phyloP scores from a whole-genome alignment of 495 filamentous ascomycete species.

The Copromyces sp. region DNA sequence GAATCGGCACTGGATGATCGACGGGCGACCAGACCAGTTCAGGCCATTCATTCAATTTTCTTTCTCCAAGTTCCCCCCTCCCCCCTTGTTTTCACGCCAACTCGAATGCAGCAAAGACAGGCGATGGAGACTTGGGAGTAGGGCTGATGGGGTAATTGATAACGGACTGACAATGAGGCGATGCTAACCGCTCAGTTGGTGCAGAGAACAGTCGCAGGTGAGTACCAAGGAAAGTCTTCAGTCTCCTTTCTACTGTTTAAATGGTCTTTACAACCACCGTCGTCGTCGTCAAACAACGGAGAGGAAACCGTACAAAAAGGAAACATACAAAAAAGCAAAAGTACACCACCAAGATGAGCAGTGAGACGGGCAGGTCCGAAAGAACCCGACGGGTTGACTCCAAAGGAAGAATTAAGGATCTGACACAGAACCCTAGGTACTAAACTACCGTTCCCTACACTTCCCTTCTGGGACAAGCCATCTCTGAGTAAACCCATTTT shows the following conservation, averaged over 20 bases:
- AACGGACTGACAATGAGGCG: neutral
- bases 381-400: neutral
- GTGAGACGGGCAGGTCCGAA: neutral
- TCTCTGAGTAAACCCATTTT: neutral
- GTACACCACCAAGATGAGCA: neutral
- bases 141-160: neutral
- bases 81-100: neutral
- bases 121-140: neutral
- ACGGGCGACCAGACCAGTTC: neutral
- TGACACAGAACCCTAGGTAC: conserved; percentile 8
- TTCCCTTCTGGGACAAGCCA: neutral
- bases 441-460: neutral
- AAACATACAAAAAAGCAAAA: neutral
- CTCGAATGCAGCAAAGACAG: neutral
- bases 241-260: neutral
- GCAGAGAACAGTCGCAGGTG: neutral
- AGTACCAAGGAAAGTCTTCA: neutral
- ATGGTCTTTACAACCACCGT: neutral
- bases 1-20: neutral
- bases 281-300: neutral
- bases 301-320: neutral
- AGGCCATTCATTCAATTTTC: neutral
- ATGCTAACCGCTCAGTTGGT: neutral
- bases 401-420: conserved; percentile 8
- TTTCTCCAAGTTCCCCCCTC: neutral